These are phyloP conservation scores for Neotropicomus parvogracilis DNA, from an alignment of 1,284 basidiomycete genomes.

Conservation along the genomic window DNA sequence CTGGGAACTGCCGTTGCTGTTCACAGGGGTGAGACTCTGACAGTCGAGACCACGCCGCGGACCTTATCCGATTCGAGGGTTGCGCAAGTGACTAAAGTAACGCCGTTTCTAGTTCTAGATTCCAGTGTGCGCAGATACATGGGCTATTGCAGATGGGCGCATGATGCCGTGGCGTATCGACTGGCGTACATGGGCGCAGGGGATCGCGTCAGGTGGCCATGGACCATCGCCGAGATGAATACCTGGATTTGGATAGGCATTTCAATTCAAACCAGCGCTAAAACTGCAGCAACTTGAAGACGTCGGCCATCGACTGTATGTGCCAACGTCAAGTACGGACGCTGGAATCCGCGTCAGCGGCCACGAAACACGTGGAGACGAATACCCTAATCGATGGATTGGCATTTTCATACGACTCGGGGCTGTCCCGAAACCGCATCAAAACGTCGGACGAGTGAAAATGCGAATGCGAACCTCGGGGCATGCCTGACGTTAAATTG, in stretches of 20 bases:
- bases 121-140: not conserved
- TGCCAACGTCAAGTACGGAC: no score
- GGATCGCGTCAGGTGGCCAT: not conserved
- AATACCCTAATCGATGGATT: no score
- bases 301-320: not conserved
- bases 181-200: not conserved
- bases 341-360: no score
- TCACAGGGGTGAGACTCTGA: not conserved
- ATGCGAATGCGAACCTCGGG: no score
- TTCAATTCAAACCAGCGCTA: not conserved
- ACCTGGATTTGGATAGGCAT: not conserved
- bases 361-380: no score
- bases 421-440: no score
- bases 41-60: conserved; percentile 14
- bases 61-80: conserved; percentile 18
- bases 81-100: conserved; percentile 10
- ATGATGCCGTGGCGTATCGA: not conserved
- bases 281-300: not conserved
- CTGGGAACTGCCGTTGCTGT: not conserved
- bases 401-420: no score
- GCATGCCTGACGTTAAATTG: not conserved
- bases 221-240: not conserved
- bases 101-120: not conserved
- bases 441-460: no score
- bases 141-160: not conserved